Evolutionary conservation across 2,329 filamentous ascomycete genomes (phyloP).

Genomic region (Cryphonectria carpinicola): DNA sequence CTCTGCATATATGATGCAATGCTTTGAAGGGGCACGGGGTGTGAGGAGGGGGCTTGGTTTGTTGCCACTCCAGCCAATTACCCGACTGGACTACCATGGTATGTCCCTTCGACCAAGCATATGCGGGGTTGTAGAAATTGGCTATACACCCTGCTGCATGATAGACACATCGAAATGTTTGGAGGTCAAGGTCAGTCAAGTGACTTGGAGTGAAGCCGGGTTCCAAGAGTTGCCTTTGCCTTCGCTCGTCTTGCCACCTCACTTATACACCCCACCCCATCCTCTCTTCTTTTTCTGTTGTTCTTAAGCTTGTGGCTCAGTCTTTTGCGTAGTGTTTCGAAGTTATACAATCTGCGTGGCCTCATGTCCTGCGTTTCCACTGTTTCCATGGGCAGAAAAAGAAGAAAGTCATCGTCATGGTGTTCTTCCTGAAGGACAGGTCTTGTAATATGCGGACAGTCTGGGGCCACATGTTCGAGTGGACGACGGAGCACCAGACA

Average conservation of each 20-base stretch:
- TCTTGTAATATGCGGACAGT: slow-evolving; percentile 31
- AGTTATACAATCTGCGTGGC: background rate
- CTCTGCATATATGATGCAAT: background rate
- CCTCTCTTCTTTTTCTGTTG: background rate
- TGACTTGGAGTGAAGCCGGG: background rate
- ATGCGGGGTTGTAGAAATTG: background rate
- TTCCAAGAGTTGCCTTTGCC: background rate
- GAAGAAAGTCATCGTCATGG: background rate
- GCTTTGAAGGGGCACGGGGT: background rate
- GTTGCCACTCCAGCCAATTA: background rate
- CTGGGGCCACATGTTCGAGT: slow-evolving; percentile 73
- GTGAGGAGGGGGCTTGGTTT: background rate
- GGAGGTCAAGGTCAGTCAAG: background rate
- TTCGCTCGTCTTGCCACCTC: slow-evolving; percentile 1
- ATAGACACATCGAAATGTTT: background rate
- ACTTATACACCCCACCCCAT: background rate
- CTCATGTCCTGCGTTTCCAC: background rate
- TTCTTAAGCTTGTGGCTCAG: background rate
- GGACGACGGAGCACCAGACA: slow-evolving; percentile 67
- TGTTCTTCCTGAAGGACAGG: slow-evolving; percentile 23
- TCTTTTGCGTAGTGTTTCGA: background rate
- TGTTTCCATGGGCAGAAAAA: background rate
- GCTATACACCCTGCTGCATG: background rate
- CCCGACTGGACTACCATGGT: background rate
- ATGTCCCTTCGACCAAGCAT: background rate